Conservation (phyloP, 768 basidiomycete genomes). For the Rhodosporidiobolus sp. region DNA sequence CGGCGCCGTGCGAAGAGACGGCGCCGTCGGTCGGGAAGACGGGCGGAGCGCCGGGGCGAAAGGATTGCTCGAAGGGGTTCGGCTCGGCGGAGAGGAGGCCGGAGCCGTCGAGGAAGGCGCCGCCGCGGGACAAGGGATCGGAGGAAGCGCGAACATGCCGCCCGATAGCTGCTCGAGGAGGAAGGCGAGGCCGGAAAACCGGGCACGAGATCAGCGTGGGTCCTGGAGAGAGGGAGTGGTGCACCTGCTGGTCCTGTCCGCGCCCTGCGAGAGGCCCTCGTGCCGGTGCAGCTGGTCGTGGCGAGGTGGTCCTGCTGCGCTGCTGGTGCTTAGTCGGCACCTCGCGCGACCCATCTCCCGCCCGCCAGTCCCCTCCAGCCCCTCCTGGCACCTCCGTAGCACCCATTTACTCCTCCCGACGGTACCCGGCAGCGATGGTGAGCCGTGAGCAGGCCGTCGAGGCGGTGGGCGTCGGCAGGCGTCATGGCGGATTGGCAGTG, state of each 20-base stretch:
- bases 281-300: no score
- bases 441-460: background rate
- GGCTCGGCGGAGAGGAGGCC: constrained; percentile 61
- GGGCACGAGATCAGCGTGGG: background rate
- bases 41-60: constrained; percentile 56
- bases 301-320: no score
- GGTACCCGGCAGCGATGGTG: no score
- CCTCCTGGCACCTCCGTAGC: no score
- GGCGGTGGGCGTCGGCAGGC: background rate
- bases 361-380: no score
- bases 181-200: no score
- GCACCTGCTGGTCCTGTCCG: no score
- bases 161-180: background rate
- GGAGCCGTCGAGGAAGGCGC: constrained; percentile 31
- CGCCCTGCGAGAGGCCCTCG: no score
- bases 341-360: no score
- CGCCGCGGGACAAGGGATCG: constrained; percentile 37
- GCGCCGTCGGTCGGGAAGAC: constrained; percentile 22
- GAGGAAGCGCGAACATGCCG: constrained; percentile 34
- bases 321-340: no score
- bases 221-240: no score
- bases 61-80: constrained; percentile 94
- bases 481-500: background rate
- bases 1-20: constrained; percentile 3
- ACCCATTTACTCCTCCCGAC: no score